Conservation (phyloP, 495 filamentous ascomycete genomes). For the Alectoria sarmentosa region DNA sequence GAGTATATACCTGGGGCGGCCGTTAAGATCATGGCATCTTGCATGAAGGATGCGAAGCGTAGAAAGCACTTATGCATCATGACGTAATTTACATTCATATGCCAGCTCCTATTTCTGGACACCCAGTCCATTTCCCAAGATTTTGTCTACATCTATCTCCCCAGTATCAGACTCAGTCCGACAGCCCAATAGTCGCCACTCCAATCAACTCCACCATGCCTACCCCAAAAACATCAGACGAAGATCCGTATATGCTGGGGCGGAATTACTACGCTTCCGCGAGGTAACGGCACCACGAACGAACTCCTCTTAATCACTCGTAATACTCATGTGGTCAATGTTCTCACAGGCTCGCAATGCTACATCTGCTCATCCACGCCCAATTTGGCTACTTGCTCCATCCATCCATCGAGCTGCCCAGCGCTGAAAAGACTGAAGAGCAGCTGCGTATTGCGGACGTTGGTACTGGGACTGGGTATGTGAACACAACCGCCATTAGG, state of each 20-base stretch:
- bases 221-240: background rate
- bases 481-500: no score
- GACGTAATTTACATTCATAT: background rate
- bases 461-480: slow-evolving; percentile 16
- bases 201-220: background rate
- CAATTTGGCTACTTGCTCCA: slow-evolving; percentile 15
- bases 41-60: background rate
- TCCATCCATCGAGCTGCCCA: slow-evolving; percentile 9
- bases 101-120: no score
- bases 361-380: slow-evolving; percentile 15
- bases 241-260: slow-evolving; percentile 18
- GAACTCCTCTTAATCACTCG: background rate
- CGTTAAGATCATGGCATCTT: background rate
- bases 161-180: no score
- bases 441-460: slow-evolving; percentile 14
- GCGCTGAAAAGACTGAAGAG: background rate
- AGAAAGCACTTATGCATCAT: background rate
- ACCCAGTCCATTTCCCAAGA: no score
- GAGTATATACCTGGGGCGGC: background rate
- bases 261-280: slow-evolving; percentile 16
- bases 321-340: background rate
- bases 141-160: no score
- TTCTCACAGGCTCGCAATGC: slow-evolving; percentile 11
- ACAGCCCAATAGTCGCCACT: no score
- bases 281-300: background rate